Evolutionary conservation across 208 protist species (phyloP).

Genomic region (Crithidia acanthocephali): DNA sequence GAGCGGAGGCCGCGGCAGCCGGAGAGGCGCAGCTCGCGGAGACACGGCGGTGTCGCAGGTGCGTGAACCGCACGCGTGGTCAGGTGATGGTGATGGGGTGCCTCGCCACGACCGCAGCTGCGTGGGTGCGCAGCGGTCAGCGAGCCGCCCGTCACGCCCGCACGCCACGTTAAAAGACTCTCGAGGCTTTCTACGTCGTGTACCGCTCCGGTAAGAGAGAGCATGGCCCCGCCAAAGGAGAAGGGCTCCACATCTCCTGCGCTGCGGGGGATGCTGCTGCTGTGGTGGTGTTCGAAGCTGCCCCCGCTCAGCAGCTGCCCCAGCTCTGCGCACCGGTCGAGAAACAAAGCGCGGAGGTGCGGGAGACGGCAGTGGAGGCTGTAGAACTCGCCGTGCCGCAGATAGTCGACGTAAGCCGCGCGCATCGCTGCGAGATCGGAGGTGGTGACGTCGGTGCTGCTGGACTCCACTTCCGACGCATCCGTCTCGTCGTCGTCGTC

Average conservation of each 20-base stretch:
- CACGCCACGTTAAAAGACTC: neutral
- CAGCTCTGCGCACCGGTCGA: conserved; percentile 8
- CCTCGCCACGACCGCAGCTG: neutral
- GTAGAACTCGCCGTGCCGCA: conserved; percentile 16
- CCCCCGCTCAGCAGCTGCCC: neutral
- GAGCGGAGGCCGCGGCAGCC: neutral
- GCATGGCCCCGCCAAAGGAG: conserved; percentile 1
- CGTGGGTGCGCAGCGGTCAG: neutral
- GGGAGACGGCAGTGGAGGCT: conserved; percentile 2
- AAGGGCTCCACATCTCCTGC: neutral
- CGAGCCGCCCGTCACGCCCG: neutral
- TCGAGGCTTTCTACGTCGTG: conserved; percentile 4
- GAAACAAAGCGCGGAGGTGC: neutral
- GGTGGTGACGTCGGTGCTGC: neutral
- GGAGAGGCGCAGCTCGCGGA: conserved; percentile 4
- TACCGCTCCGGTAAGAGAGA: neutral
- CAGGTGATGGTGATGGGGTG: neutral
- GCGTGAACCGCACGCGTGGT: neutral
- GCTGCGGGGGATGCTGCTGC: neutral
- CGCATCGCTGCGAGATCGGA: neutral
- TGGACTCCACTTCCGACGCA: neutral
- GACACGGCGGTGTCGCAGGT: neutral
- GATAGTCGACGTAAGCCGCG: neutral
- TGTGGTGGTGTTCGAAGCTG: neutral
- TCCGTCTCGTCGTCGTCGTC: neutral